These are phyloP conservation scores for Trifolium dubium DNA, from an alignment of 306 rosid genomes.

Conservation along the genomic window DNA sequence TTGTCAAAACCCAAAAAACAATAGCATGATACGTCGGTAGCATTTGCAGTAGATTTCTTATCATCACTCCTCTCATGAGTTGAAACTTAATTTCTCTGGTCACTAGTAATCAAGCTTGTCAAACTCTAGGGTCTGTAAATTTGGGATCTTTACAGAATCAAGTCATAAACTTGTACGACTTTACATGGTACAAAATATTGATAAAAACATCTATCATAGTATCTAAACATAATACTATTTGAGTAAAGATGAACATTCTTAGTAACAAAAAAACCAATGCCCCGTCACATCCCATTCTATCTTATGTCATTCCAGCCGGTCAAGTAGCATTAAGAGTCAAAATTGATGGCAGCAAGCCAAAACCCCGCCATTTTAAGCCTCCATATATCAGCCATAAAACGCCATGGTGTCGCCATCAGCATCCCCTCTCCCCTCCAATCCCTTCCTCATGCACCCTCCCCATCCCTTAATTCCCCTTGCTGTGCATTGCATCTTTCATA, in stretches of 20 bases:
- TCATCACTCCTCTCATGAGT: background rate
- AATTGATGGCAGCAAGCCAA: background rate
- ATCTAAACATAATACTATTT: background rate
- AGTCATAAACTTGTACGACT: background rate
- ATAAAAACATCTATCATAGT: background rate
- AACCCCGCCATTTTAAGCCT: background rate
- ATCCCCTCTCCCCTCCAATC: background rate
- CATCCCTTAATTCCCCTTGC: background rate
- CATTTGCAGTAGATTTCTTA: slow-evolving; percentile 15
- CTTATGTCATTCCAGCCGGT: background rate
- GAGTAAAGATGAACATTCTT: background rate
- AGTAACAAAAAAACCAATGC: background rate
- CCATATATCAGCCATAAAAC: background rate
- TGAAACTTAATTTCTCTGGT: background rate
- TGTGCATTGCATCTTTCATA: background rate
- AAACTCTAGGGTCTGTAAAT: background rate
- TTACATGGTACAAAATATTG: background rate
- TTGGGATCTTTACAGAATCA: background rate
- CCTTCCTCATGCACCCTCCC: background rate
- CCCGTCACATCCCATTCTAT: background rate
- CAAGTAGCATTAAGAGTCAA: background rate
- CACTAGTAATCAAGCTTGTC: slow-evolving; percentile 3
- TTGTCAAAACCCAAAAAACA: slow-evolving; percentile 25
- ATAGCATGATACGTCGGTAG: slow-evolving; percentile 6
- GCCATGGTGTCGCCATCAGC: background rate